Base-by-base conservation (phyloP, 1,284 basidiomycete genomes). In the Exobasidium cylindrosporum region DNA sequence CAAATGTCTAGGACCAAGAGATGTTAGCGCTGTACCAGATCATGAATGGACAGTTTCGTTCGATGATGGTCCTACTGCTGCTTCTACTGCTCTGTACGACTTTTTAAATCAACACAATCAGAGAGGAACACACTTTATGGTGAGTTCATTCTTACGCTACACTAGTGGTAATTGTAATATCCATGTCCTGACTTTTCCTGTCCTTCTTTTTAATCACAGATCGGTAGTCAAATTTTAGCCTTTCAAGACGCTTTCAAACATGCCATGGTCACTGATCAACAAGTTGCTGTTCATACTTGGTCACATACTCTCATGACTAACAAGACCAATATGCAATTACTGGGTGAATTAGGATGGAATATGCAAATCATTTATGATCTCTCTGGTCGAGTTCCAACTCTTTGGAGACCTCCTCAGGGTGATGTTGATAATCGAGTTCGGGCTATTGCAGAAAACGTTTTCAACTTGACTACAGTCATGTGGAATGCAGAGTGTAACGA, bases 21-120 rank as follows among this genome's bases (percentile, higher is more conserved):
- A 89, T 69, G 73, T 89, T 56, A 90, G 87, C 87, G 85, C 90
- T 68, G 87, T 86, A 7, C 71, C 72, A 5, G 61, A 60, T 47
- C 58, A 63, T 43, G 46, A 60, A 29, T 57, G 69, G 26, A 66
- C 60, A 32, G 49, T 67, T n/a, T 45, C 35, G 3, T 81, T 89
- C 65, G 65, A 67, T 40, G 65, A 67, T 24, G 65, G 65, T 2
- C 64, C 65, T 1, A 60, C 65, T 13, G 24, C 14, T 13, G 31
- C 35, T 13, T 44, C 53, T 21, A 23, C 44, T 11, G 40, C 21
- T 14, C 44, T 67, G 21, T 57, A 45, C 46, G 58, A 80, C 10
- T 64, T 64, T 55, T 40, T 66, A 4, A 24, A 52, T 21, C 21
- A 44, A 35, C n/a, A 62, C 50, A 55, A 62, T 40, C 79, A 86